Evolutionary conservation across 2,329 filamentous ascomycete genomes (phyloP).

Genomic region (Balansia obtecta): DNA sequence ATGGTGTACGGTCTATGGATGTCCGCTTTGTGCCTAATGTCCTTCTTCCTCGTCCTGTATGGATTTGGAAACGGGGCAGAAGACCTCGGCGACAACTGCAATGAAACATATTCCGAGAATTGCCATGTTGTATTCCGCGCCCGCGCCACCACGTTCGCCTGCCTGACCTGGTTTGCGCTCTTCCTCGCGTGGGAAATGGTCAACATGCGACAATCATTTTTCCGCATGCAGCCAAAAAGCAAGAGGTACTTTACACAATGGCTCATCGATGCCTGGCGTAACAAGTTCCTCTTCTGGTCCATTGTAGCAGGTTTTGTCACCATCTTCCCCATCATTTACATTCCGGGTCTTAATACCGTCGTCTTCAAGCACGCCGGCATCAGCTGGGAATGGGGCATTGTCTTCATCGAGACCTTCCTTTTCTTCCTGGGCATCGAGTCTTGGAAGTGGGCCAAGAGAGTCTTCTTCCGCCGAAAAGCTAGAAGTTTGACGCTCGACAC

Average conservation of each 20-base stretch:
- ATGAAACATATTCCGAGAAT: constrained; percentile 35
- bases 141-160: constrained; percentile 59
- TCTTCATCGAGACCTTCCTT: constrained; percentile 42
- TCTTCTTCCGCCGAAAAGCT: constrained; percentile 14
- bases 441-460: constrained; percentile 58
- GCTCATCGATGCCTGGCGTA: constrained; percentile 52
- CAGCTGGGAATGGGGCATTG: constrained; percentile 60
- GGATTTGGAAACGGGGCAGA: constrained; percentile 31
- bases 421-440: constrained; percentile 53
- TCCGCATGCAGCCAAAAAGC: constrained; percentile 55
- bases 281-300: constrained; percentile 54
- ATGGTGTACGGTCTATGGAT: constrained; percentile 56
- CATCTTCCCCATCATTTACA: constrained; percentile 53
- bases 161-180: constrained; percentile 60
- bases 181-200: constrained; percentile 70
- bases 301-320: constrained; percentile 46
- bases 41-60: constrained; percentile 41
- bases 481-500: constrained; percentile 11
- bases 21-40: constrained; percentile 42
- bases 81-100: constrained; percentile 47
- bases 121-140: constrained; percentile 56
- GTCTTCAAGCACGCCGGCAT: constrained; percentile 61
- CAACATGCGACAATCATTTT: constrained; percentile 57
- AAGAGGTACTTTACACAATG: constrained; percentile 51
- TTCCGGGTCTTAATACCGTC: constrained; percentile 50